Evolutionary conservation across 2,329 filamentous ascomycete species (phyloP).

Genomic region (Phyllosticta citribraziliensis): DNA sequence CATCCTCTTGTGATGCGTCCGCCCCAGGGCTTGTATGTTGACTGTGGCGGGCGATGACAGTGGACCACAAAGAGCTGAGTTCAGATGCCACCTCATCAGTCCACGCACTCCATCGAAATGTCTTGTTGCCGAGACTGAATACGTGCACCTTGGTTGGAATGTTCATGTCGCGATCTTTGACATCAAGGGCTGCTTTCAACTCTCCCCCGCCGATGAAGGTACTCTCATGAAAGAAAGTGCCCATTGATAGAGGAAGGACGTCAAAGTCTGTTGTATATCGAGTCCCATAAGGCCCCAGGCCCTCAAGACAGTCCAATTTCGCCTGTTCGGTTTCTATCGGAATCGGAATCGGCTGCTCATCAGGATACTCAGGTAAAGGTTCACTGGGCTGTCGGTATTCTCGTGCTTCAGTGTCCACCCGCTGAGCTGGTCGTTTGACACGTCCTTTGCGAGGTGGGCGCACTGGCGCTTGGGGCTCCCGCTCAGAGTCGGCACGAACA

Average conservation of each 20-base stretch:
- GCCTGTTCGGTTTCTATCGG: not conserved
- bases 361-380: slow-evolving; percentile 18
- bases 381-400: slow-evolving; percentile 37
- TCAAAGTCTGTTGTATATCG: slow-evolving; percentile 46
- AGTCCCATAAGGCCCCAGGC: slow-evolving; percentile 39
- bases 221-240: slow-evolving; percentile 45
- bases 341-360: not conserved
- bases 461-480: not conserved
- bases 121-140: slow-evolving; percentile 27
- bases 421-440: slow-evolving; percentile 16
- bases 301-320: slow-evolving; percentile 22
- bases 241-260: slow-evolving; percentile 37
- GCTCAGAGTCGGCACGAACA: not conserved
- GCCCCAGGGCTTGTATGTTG: not conserved
- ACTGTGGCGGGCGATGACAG: slow-evolving; percentile 14
- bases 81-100: slow-evolving; percentile 44
- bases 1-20: not conserved
- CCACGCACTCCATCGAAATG: slow-evolving; percentile 44
- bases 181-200: slow-evolving; percentile 36
- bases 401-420: slow-evolving; percentile 36
- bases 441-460: not conserved
- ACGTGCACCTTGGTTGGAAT: slow-evolving; percentile 26
- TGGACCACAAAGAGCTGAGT: slow-evolving; percentile 26
- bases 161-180: slow-evolving; percentile 36
- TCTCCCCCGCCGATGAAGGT: slow-evolving; percentile 51